phyloP scores from a whole-genome alignment of 148 eudicot species.

The Chenopodium quinoa region DNA sequence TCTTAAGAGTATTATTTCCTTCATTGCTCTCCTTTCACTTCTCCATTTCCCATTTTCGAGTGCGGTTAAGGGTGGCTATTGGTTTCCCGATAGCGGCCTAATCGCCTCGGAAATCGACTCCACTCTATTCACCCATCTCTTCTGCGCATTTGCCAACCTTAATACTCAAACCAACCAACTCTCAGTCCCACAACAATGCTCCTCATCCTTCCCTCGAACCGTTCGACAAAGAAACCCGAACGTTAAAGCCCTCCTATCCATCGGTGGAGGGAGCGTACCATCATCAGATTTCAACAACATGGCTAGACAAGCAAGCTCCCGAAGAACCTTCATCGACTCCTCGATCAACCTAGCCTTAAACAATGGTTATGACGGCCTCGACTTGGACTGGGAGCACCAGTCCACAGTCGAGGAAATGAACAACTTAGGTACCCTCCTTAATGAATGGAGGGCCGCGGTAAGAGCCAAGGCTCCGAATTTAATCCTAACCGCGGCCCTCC shows the following conservation, averaged over 20 bases:
- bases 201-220: conserved; percentile 38
- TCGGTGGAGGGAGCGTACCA: conserved; percentile 40
- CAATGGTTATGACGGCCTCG: conserved; percentile 47
- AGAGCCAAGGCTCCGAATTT: conserved; percentile 32
- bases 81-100: conserved; percentile 53
- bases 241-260: conserved; percentile 52
- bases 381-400: conserved; percentile 60
- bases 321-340: conserved; percentile 51
- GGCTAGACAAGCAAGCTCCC: conserved; percentile 40
- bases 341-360: conserved; percentile 42
- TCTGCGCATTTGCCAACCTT: conserved; percentile 61
- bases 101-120: conserved; percentile 42
- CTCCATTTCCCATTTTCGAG: background rate
- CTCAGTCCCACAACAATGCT: conserved; percentile 35
- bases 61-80: conserved; percentile 48
- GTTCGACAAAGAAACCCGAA: conserved; percentile 41
- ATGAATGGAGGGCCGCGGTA: conserved; percentile 50
- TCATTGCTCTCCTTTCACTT: background rate
- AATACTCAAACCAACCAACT: conserved; percentile 34
- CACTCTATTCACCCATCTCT: conserved; percentile 68
- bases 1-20: background rate
- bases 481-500: conserved; percentile 49
- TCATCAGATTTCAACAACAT: conserved; percentile 25
- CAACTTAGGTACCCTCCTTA: conserved; percentile 37
- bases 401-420: conserved; percentile 33